Percentiles rank a stretch among this genome's conserved stretches.
Conservation (phyloP, 2,329 filamentous ascomycete species). For the Sodiomyces alkalinus region DNA sequence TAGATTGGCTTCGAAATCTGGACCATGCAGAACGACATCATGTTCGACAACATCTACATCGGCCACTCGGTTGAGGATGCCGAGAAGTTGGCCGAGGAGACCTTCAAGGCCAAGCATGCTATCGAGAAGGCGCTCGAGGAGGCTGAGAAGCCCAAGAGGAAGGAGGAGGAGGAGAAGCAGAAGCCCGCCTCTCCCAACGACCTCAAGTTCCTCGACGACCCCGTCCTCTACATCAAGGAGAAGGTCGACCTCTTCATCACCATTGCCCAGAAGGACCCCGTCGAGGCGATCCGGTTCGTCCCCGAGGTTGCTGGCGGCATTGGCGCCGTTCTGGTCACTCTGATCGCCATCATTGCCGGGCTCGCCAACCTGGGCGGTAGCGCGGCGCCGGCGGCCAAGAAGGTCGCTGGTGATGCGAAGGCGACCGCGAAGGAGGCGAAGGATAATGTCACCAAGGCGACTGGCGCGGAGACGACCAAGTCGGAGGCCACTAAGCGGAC, state of each 20-base stretch:
- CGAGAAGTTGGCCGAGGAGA: slow-evolving; percentile 74
- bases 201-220: slow-evolving; percentile 83
- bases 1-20: slow-evolving; percentile 98
- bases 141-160: slow-evolving; percentile 61
- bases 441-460: slow-evolving; percentile 51
- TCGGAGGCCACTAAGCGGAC: slow-evolving; percentile 50
- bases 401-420: slow-evolving; percentile 48
- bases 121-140: slow-evolving; percentile 70
- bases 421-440: slow-evolving; percentile 63
- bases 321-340: slow-evolving; percentile 51
- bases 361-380: slow-evolving; percentile 48
- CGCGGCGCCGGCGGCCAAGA: slow-evolving; percentile 58
- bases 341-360: slow-evolving; percentile 56
- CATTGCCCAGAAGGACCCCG: slow-evolving; percentile 65
- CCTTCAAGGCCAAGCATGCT: slow-evolving; percentile 76
- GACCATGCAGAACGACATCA: slow-evolving; percentile 98
- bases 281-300: slow-evolving; percentile 76
- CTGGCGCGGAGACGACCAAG: slow-evolving; percentile 60
- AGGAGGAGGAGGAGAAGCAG: slow-evolving; percentile 35
- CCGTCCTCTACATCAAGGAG: slow-evolving; percentile 74
- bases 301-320: slow-evolving; percentile 81
- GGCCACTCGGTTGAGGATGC: slow-evolving; percentile 93
- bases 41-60: slow-evolving; percentile 99
- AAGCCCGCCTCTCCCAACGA: slow-evolving; percentile 57
- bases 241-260: slow-evolving; percentile 85